Conservation (phyloP, 139 green algal species). For the Coelastrella sp. region DNA sequence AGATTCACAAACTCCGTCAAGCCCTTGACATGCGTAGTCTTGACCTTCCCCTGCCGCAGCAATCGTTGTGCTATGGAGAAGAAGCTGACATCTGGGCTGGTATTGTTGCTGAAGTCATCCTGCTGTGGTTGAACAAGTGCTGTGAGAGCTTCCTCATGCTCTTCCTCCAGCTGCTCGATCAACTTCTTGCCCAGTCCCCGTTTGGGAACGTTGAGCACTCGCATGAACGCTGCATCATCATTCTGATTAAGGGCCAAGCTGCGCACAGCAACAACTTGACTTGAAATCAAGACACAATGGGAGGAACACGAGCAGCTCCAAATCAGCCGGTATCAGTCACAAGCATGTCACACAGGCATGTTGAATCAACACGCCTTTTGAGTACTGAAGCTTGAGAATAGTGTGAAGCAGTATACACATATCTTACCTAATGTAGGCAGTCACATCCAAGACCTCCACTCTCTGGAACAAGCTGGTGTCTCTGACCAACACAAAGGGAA, state of each 20-base stretch:
- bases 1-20: not conserved
- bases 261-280: not conserved
- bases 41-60: not conserved
- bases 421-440: slow-evolving; percentile 51
- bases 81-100: not conserved
- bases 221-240: slow-evolving; percentile 48
- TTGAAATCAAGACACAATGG: no score
- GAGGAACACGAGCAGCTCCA: no score
- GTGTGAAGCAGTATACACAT: not conserved
- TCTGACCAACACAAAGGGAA: slow-evolving; percentile 45
- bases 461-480: slow-evolving; percentile 51
- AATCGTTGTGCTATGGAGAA: not conserved
- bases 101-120: slow-evolving; percentile 1
- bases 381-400: not conserved
- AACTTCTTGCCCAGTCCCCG: slow-evolving; percentile 24
- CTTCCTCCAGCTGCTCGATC: not conserved
- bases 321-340: no score
- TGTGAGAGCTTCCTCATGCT: not conserved
- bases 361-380: not conserved
- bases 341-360: no score
- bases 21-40: not conserved
- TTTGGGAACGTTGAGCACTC: slow-evolving; percentile 49
- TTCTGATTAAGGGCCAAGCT: slow-evolving; percentile 48
- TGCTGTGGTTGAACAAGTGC: not conserved
- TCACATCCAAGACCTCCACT: slow-evolving; percentile 29